These are phyloP conservation scores for Leccinum solheimii DNA, from an alignment of 1,284 basidiomycete species.

Conservation along the genomic window DNA sequence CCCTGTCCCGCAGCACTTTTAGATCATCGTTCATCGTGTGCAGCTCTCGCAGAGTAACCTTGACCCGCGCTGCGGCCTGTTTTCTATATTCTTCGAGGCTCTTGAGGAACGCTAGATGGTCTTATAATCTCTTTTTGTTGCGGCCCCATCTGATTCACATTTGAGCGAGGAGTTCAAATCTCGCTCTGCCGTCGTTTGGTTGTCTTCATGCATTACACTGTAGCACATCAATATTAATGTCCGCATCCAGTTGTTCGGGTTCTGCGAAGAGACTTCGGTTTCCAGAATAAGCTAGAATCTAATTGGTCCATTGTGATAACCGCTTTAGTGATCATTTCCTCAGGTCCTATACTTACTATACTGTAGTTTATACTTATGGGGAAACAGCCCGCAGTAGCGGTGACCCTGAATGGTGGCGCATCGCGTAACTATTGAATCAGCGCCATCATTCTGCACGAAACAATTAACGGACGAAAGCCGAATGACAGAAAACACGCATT, in stretches of 20 bases:
- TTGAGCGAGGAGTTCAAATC: slow-evolving; percentile 52
- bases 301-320: slow-evolving; percentile 60
- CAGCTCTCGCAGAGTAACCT: slow-evolving; percentile 59
- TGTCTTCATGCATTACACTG: slow-evolving; percentile 58
- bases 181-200: slow-evolving; percentile 42
- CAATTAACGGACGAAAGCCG: background rate
- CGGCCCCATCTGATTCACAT: slow-evolving; percentile 70
- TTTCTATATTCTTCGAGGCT: slow-evolving; percentile 56
- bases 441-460: slow-evolving; percentile 56
- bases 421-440: slow-evolving; percentile 61
- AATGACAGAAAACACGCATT: slow-evolving; percentile 41
- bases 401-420: slow-evolving; percentile 54
- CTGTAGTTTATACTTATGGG: slow-evolving; percentile 38
- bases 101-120: slow-evolving; percentile 52
- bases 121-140: slow-evolving; percentile 51
- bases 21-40: slow-evolving; percentile 66
- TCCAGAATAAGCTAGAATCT: slow-evolving; percentile 56
- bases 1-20: slow-evolving; percentile 68
- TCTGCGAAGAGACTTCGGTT: slow-evolving; percentile 52
- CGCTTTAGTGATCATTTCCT: slow-evolving; percentile 48
- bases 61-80: slow-evolving; percentile 61
- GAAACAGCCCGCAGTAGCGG: slow-evolving; percentile 44
- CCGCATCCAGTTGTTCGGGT: slow-evolving; percentile 59
- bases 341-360: slow-evolving; percentile 24
- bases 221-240: slow-evolving; percentile 44